Conservation (phyloP, 495 filamentous ascomycete species). For the Xylaria sp. region DNA sequence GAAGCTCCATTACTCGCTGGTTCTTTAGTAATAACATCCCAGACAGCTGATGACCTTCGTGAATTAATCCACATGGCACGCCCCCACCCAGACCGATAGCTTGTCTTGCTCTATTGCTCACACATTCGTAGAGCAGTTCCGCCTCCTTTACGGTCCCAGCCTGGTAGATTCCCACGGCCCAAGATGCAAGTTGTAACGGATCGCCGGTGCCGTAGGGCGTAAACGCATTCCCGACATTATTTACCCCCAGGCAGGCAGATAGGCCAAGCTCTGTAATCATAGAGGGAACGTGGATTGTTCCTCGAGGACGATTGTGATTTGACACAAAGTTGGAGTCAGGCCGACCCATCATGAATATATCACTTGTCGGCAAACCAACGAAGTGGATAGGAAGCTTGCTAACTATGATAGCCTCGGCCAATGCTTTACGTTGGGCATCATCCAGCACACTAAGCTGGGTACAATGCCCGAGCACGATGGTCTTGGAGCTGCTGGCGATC, state of each 20-base stretch:
- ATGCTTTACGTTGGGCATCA: conserved; percentile 54
- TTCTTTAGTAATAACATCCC: conserved; percentile 35
- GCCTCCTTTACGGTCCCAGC: conserved; percentile 66
- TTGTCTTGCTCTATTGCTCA: conserved; percentile 62
- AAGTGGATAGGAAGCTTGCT: conserved; percentile 66
- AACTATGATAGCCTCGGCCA: conserved; percentile 54
- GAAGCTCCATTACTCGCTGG: conserved; percentile 23
- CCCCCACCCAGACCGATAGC: conserved; percentile 48
- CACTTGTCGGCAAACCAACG: conserved; percentile 75
- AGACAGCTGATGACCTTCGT: conserved; percentile 24
- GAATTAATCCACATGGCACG: conserved; percentile 16
- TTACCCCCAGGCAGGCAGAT: conserved; percentile 69
- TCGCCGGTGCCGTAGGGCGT: conserved; percentile 78
- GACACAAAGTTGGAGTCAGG: conserved; percentile 38
- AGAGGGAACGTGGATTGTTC: conserved; percentile 67
- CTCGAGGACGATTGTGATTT: conserved; percentile 50
- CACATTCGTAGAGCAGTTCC: conserved; percentile 66
- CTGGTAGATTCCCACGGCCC: conserved; percentile 73
- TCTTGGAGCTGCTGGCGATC: conserved; percentile 46
- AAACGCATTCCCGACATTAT: conserved; percentile 81
- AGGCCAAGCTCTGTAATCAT: conserved; percentile 68
- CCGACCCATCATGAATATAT: conserved; percentile 74
- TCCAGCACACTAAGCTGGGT: conserved; percentile 68
- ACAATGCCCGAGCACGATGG: conserved; percentile 72
- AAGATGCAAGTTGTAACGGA: conserved; percentile 67